Evolutionary conservation across 805 yeast species (phyloP).

Genomic region (Pachysolen tannophilus): DNA sequence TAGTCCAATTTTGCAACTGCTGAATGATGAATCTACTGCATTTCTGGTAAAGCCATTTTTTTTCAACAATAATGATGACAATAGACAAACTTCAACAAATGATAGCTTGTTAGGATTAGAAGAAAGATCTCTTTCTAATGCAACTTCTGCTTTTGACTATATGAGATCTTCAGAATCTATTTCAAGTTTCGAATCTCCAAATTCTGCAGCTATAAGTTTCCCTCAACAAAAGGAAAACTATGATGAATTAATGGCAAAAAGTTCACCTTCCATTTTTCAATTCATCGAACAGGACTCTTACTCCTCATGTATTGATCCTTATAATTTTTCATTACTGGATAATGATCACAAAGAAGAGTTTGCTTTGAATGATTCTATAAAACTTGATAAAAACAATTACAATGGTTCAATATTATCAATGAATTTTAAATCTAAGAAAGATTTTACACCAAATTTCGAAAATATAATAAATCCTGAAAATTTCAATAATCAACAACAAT

Average conservation of each 20-base stretch:
- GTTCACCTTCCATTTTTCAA: conserved; percentile 2
- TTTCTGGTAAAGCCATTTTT: not conserved
- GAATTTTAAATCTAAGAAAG: not conserved
- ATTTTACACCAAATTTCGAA: too few relatives aligned
- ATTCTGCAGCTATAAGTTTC: conserved; percentile 1
- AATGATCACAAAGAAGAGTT: too few relatives aligned
- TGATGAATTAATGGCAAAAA: not conserved
- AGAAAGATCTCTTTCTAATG: not conserved
- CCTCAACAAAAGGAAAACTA: not conserved
- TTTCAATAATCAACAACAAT: conserved; percentile 2
- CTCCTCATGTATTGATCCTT: conserved; percentile 1
- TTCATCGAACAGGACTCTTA: not conserved
- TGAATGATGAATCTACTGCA: not conserved
- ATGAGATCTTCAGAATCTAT: conserved; percentile 1
- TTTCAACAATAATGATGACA: not conserved
- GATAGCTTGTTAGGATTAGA: too few relatives aligned
- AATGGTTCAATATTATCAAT: not conserved
- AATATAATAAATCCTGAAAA: not conserved
- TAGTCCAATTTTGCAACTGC: conserved; percentile 6
- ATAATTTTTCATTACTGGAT: conserved; percentile 2
- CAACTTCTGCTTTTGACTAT: not conserved
- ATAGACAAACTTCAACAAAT: not conserved
- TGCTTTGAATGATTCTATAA: not conserved
- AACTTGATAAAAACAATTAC: not conserved
- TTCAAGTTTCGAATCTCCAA: conserved; percentile 3